Evolutionary conservation across 1,284 basidiomycete genomes (phyloP), one percentile per base, ranked within the genome.

Genomic region (Cutaneotrichosporon cyanovorans): DNA sequence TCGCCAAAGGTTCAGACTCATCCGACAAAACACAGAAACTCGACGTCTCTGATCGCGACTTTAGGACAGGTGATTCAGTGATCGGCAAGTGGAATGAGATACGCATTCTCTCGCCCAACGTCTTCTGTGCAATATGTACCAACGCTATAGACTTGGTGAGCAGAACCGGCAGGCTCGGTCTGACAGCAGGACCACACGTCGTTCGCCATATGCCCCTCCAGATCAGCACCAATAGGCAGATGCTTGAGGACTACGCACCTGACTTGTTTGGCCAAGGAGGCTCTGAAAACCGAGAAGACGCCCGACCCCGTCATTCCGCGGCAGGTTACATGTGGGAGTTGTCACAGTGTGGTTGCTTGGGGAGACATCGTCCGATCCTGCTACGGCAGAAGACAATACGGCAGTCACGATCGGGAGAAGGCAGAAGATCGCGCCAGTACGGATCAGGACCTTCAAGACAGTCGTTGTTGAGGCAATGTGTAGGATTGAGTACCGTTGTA

Each of bases 351-450:
- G 76, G 71, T 77, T 1, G 72, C 83, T 2, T 90, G 85, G 85
- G 83, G 83, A 9, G 81, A 86, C 54, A 63, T 87, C 25, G 73
- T 88, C 15, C 76, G 81, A 10, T 82, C 80, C 0, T 80, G 77
- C 52, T 86, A 82, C 62, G 76, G 82, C 3, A 75, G 85, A 6
- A 62, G 68, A 30, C 72, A 63, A 15, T 34, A 39, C 11, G 41
- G 28, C 33, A 41, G 31, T 3, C 31, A 18, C 16, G 14, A 9
- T 19, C 35, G 14, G 6, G 15, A 34, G 32, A 15, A n/a, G n/a
- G n/a, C n/a, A n/a, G n/a, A n/a, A n/a, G n/a, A n/a, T n/a, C n/a
- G n/a, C n/a, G n/a, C n/a, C n/a, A n/a, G n/a, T n/a, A n/a, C n/a
- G n/a, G n/a, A n/a, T n/a, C n/a, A n/a, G n/a, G n/a, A n/a, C n/a